phyloP scores from a whole-genome alignment of 2,329 filamentous ascomycete genomes.

The Huntiella moniliformis region DNA sequence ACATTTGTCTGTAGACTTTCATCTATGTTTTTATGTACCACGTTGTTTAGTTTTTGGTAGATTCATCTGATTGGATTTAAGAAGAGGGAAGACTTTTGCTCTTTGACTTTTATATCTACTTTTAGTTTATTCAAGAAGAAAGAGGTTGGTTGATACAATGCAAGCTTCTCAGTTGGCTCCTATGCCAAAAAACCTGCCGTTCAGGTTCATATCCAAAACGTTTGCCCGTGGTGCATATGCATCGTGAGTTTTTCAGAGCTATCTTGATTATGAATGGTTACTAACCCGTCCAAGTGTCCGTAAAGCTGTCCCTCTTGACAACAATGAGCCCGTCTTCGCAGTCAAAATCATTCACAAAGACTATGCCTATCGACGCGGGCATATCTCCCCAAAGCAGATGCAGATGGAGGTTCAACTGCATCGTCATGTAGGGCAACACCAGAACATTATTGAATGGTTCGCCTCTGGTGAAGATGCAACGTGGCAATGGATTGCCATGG shows the following conservation, averaged over 20 bases:
- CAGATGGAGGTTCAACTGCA: slow-evolving; percentile 84
- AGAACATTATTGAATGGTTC: slow-evolving; percentile 88
- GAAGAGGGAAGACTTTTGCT: no score
- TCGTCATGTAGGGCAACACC: slow-evolving; percentile 69
- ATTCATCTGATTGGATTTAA: no score
- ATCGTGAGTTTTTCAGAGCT: slow-evolving; percentile 41
- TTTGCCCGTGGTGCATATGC: slow-evolving; percentile 95
- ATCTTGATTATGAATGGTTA: slow-evolving; percentile 7
- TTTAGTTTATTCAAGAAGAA: no score
- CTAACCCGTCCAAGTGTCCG: slow-evolving; percentile 47
- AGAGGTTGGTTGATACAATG: neutral
- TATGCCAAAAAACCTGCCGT: slow-evolving; percentile 68
- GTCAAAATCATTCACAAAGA: slow-evolving; percentile 98
- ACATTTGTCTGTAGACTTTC: no score
- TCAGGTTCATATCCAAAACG: slow-evolving; percentile 87
- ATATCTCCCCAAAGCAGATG: slow-evolving; percentile 75
- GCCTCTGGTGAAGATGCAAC: slow-evolving; percentile 64
- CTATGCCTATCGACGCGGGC: slow-evolving; percentile 76
- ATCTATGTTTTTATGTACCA: no score
- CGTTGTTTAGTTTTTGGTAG: no score
- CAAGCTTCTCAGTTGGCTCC: slow-evolving; percentile 63
- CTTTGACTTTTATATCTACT: no score
- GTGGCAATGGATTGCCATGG: slow-evolving; percentile 98
- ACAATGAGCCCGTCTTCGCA: slow-evolving; percentile 63
- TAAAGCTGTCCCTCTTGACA: slow-evolving; percentile 63